Evolutionary conservation across 2,329 filamentous ascomycete genomes (phyloP).

Genomic region (Pseudogymnoascus sp.): DNA sequence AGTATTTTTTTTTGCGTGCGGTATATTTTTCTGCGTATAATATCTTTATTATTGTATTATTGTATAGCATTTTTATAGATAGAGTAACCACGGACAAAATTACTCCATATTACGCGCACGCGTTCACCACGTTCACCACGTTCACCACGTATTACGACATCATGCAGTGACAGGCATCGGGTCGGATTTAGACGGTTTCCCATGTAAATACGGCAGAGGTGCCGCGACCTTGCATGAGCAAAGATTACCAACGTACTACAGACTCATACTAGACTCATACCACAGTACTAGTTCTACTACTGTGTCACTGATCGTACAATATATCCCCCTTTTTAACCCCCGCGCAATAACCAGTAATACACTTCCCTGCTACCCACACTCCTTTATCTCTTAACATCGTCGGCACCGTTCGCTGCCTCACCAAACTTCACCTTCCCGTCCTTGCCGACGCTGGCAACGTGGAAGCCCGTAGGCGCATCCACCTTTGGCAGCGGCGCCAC

Average conservation of each 20-base stretch:
- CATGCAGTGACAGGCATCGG: not conserved
- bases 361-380: not conserved
- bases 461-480: constrained; percentile 39
- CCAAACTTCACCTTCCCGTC: constrained; percentile 60
- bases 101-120: not conserved
- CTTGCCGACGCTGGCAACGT: constrained; percentile 48
- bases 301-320: not conserved
- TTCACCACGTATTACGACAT: not conserved
- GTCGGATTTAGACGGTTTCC: not conserved
- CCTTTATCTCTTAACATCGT: constrained; percentile 5
- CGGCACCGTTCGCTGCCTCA: constrained; percentile 13
- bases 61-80: not conserved
- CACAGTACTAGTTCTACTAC: not conserved
- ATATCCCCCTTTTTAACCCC: not conserved
- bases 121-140: not conserved
- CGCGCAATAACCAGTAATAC: not conserved
- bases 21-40: not conserved
- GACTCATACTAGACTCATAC: constrained; percentile 2
- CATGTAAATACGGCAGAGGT: not conserved
- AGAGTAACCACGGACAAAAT: not conserved
- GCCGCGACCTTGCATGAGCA: not conserved
- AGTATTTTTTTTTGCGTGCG: not conserved
- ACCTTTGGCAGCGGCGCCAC: constrained; percentile 25
- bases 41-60: not conserved
- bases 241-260: not conserved